Percentiles rank a stretch among this genome's conserved stretches.
Evolutionary conservation across 148 eudicot species (phyloP).

Genomic region (Heliamphora exappendiculata): DNA sequence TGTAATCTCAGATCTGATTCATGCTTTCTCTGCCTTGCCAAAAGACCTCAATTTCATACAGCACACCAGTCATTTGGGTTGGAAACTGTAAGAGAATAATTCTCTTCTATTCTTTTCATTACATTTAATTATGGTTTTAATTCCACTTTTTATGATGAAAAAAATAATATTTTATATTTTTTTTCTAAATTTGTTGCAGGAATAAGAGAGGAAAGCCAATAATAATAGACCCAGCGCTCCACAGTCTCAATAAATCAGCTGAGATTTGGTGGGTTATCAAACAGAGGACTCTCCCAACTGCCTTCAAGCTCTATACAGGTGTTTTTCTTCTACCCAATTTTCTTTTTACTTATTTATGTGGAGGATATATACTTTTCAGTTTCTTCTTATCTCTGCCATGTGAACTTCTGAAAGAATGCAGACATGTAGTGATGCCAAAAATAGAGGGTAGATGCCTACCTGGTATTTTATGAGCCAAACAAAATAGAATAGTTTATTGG

Average conservation of each 20-base stretch:
- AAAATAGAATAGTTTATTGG: neutral
- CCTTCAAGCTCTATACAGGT: slow-evolving; percentile 95
- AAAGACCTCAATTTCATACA: slow-evolving; percentile 79
- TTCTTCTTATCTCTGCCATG: slow-evolving; percentile 5
- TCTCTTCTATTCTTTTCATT: neutral
- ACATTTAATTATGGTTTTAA: neutral
- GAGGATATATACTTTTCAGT: neutral
- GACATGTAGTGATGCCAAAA: neutral
- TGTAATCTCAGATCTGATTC: slow-evolving; percentile 64
- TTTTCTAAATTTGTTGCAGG: slow-evolving; percentile 54
- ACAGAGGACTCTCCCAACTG: slow-evolving; percentile 78
- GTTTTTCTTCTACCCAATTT: neutral
- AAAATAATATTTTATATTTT: neutral
- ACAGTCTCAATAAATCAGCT: slow-evolving; percentile 70
- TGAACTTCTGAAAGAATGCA: slow-evolving; percentile 1
- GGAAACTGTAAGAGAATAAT: slow-evolving; percentile 66
- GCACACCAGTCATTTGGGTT: slow-evolving; percentile 74
- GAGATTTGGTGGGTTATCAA: slow-evolving; percentile 84
- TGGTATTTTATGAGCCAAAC: neutral
- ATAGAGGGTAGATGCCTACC: neutral
- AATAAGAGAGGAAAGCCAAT: slow-evolving; percentile 87
- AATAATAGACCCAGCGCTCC: slow-evolving; percentile 75
- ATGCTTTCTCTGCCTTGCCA: slow-evolving; percentile 73
- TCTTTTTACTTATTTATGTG: too few relatives aligned
- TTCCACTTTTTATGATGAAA: neutral